Evolutionary conservation across 2,329 filamentous ascomycete genomes (phyloP).

Genomic region (Fusarium poae): DNA sequence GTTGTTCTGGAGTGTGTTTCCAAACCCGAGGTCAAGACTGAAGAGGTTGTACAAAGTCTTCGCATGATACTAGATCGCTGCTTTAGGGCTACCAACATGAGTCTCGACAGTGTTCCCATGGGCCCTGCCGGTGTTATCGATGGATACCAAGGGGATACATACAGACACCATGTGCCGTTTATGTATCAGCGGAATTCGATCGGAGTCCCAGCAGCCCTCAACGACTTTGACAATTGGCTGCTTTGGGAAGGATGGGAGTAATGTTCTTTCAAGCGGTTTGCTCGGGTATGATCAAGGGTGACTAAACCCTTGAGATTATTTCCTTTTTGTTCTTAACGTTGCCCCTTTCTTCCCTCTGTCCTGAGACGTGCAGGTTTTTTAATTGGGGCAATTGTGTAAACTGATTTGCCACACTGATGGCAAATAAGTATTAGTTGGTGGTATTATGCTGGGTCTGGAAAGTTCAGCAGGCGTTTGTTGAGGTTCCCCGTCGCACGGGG

Average conservation of each 20-base stretch:
- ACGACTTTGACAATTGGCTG: constrained; percentile 54
- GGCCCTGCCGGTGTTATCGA: constrained; percentile 28
- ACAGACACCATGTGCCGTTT: constrained; percentile 49
- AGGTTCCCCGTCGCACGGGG: constrained; percentile 11
- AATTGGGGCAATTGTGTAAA: constrained; percentile 31
- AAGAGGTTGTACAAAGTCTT: constrained; percentile 59
- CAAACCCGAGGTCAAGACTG: constrained; percentile 56
- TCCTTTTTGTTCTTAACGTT: constrained; percentile 8
- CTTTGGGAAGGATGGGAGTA: constrained; percentile 58
- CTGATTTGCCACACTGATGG: constrained; percentile 33
- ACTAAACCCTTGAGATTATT: not conserved
- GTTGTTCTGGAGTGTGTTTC: constrained; percentile 63
- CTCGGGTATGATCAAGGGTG: not conserved
- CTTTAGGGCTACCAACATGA: constrained; percentile 59
- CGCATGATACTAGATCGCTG: constrained; percentile 60
- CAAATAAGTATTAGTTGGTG: constrained; percentile 23
- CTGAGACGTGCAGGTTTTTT: constrained; percentile 5
- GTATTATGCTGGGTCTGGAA: constrained; percentile 20
- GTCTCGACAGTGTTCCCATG: constrained; percentile 53
- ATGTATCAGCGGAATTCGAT: constrained; percentile 51
- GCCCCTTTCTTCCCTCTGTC: constrained; percentile 25
- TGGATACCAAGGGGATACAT: constrained; percentile 47
- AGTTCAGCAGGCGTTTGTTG: constrained; percentile 45
- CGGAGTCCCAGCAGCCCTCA: constrained; percentile 47
- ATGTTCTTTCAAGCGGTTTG: not conserved